Base-by-base conservation (phyloP, 2,329 filamentous ascomycete genomes). In the Fusarium nanum region DNA sequence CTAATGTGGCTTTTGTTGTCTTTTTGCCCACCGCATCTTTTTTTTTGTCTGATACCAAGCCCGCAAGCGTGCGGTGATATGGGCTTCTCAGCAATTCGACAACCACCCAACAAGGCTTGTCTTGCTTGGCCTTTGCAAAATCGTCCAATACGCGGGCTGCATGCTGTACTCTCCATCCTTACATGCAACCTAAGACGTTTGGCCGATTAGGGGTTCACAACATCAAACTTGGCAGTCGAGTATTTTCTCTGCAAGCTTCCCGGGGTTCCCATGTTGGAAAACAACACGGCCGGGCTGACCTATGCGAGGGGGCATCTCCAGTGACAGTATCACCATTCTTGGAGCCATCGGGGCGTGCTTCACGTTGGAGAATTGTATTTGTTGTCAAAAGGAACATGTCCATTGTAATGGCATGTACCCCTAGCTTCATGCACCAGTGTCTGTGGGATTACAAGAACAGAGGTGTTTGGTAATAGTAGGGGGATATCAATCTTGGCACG, bases 401-500 rank as follows among this genome's bases (percentile, higher is more conserved):
- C 34, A 48, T 44, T 58, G 28, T 9, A 30, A 46, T 56, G 23
- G 50, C 37, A 61, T 54, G 64, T 87, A 72, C 80, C 83, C 82
- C 77, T 77, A 82, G 82, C 83, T 87, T 86, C 85, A 87, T 87
- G 84, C 85, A 86, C 85, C 85, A 77, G 68, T 75, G 79, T 79
- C 82, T 78, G 80, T 79, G 64, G 78, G 72, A 70, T 69, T 70
- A 57, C 63, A 71, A 75, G 76, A 77, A 77, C 82, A 78, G 76
- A 81, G 82, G 84, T 86, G 85, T 86, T 87, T 87, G 85, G 85
- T 87, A 87, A 87, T 87, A 82, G 80, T 81, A 80, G 80, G 83
- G 60, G 83, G 73, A 62, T 74, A 75, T 84, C 75, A 71, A 78
- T 87, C 81, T 87, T 82, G 85, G 85, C 85, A 87, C 85, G 85